Evolutionary conservation across 208 protist genomes (phyloP).

Genomic region (Balamuthia mandrillaris): DNA sequence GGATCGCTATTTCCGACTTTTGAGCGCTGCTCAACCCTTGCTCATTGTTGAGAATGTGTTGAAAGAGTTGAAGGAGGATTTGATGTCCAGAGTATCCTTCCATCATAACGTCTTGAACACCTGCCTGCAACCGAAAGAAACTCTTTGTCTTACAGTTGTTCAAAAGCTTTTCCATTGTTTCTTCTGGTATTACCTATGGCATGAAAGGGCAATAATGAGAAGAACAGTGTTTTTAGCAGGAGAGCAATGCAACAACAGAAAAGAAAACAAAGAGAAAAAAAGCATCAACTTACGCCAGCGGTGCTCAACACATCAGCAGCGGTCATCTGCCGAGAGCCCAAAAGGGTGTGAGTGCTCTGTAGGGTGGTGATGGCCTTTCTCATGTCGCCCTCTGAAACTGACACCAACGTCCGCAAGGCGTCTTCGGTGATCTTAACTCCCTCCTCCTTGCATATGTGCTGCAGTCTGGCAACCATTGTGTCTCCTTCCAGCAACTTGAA

Average conservation of each 20-base stretch:
- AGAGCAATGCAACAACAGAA: not conserved
- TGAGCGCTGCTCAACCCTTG: slow-evolving; percentile 42
- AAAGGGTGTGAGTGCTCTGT: slow-evolving; percentile 76
- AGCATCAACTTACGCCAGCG: slow-evolving; percentile 24
- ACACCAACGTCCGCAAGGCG: slow-evolving; percentile 75
- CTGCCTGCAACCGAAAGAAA: slow-evolving; percentile 46
- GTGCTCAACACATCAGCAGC: slow-evolving; percentile 11
- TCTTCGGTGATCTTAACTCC: slow-evolving; percentile 72
- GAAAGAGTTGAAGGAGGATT: slow-evolving; percentile 59
- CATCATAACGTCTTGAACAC: slow-evolving; percentile 46
- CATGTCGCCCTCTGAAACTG: slow-evolving; percentile 90
- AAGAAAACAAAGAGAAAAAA: not conserved
- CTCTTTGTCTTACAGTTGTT: slow-evolving; percentile 41
- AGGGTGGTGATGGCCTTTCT: slow-evolving; percentile 92
- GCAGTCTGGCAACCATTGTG: slow-evolving; percentile 81
- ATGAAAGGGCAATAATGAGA: not conserved
- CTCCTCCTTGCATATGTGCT: slow-evolving; percentile 82
- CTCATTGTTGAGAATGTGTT: not conserved
- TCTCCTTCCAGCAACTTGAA: slow-evolving; percentile 91
- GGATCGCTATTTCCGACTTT: slow-evolving; percentile 65
- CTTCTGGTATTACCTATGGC: slow-evolving; percentile 73
- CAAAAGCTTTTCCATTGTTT: slow-evolving; percentile 46
- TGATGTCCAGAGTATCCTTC: slow-evolving; percentile 72
- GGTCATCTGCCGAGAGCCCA: not conserved
- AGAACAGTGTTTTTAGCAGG: not conserved